A percentile compares a stretch with the other conserved stretches of the same genome.
phyloP scores from a whole-genome alignment of 768 basidiomycete species.

The Coprinopsis cinerea region DNA sequence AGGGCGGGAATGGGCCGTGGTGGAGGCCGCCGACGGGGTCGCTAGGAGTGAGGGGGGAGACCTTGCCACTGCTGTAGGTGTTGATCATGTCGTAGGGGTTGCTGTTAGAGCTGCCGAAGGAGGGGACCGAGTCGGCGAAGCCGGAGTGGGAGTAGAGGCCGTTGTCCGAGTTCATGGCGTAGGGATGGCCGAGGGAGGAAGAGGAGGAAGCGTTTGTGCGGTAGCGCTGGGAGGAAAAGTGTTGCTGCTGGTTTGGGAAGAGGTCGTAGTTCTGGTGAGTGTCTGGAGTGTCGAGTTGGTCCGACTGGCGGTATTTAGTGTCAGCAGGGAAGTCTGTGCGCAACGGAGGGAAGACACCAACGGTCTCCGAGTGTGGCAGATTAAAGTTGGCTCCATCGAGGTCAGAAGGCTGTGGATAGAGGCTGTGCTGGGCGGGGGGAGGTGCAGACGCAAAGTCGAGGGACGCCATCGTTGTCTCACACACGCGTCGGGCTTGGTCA shows the following conservation, averaged over 20 bases:
- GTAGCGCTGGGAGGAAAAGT: conserved; percentile 56
- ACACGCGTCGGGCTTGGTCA: conserved; percentile 20
- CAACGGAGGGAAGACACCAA: conserved; percentile 28
- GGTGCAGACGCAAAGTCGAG: conserved; percentile 47
- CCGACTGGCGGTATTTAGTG: conserved; percentile 31
- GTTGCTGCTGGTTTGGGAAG: conserved; percentile 40
- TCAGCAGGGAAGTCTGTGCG: conserved; percentile 12
- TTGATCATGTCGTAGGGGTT: conserved; percentile 62
- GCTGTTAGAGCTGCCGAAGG: conserved; percentile 47
- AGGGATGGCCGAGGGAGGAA: conserved; percentile 56
- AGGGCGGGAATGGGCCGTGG: conserved; percentile 46
- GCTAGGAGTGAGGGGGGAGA: conserved; percentile 67
- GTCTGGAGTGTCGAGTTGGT: conserved; percentile 49
- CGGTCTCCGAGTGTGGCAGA: conserved; percentile 36
- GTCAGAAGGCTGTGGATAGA: conserved; percentile 52
- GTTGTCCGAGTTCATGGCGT: conserved; percentile 48
- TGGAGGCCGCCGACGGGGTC: conserved; percentile 57
- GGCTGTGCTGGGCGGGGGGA: conserved; percentile 37
- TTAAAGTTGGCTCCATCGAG: conserved; percentile 47
- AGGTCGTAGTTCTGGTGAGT: conserved; percentile 56
- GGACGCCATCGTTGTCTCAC: conserved; percentile 19
- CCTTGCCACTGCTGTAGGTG: conserved; percentile 67
- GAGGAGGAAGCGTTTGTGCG: conserved; percentile 68
- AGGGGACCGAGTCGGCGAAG: conserved; percentile 54
- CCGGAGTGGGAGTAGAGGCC: conserved; percentile 51